Conservation (phyloP, 495 filamentous ascomycete genomes). For the Penicillium goetzii region DNA sequence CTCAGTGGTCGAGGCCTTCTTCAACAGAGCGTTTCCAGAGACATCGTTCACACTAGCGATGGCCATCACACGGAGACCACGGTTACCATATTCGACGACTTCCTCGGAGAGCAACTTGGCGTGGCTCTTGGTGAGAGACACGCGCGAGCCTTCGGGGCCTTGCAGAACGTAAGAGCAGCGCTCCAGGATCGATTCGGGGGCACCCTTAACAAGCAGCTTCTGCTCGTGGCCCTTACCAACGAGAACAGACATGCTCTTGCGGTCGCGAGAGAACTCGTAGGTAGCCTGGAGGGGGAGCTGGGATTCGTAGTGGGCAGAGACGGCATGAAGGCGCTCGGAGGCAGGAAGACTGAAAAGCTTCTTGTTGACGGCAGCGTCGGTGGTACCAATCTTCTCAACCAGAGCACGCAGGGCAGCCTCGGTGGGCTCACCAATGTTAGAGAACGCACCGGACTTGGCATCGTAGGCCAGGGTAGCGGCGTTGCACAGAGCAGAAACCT, state of each 20-base stretch:
- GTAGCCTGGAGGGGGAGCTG: constrained; percentile 75
- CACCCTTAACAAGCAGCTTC: constrained; percentile 93
- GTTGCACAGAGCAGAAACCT: constrained; percentile 91
- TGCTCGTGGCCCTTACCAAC: constrained; percentile 68
- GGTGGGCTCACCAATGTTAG: constrained; percentile 92
- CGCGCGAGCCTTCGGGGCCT: constrained; percentile 74
- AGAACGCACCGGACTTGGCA: constrained; percentile 68
- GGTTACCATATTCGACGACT: constrained; percentile 86
- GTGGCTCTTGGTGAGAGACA: constrained; percentile 68
- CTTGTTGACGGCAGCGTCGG: constrained; percentile 59
- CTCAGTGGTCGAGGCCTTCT: constrained; percentile 74
- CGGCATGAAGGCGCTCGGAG: constrained; percentile 69
- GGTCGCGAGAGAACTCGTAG: constrained; percentile 96
- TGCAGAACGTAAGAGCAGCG: constrained; percentile 81
- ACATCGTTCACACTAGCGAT: constrained; percentile 80
- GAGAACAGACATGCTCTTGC: constrained; percentile 99
- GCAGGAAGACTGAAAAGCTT: constrained; percentile 50
- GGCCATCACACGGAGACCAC: constrained; percentile 92
- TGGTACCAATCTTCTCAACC: constrained; percentile 91
- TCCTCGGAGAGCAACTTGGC: constrained; percentile 70
- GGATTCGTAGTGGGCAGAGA: constrained; percentile 84
- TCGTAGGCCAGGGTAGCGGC: constrained; percentile 85
- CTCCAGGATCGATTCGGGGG: constrained; percentile 90
- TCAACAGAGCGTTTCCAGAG: constrained; percentile 66
- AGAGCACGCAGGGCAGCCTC: constrained; percentile 91